Evolutionary conservation across 2,329 filamentous ascomycete genomes (phyloP), one percentile per base, ranked within the genome.

Genomic region (Hymenoscyphus linearis): DNA sequence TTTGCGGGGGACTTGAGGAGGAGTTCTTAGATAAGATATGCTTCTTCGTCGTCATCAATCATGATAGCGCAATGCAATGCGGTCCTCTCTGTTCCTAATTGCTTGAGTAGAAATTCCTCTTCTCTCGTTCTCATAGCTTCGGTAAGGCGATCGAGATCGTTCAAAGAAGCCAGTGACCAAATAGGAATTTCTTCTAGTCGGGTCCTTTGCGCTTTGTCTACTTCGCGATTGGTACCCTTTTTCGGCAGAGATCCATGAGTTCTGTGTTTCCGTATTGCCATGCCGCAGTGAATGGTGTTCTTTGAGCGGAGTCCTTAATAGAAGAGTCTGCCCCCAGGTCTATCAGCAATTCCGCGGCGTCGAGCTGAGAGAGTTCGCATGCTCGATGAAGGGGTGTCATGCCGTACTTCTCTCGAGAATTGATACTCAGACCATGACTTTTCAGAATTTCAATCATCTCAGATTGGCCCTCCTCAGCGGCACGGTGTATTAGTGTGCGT

Each of bases 381-480:
- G 63, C 63, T 14, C 52, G 44, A 35, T 67, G 65, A 9, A 67
- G 35, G 16, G 64, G 64, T 6, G 62, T 64, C 65, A 67, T 65
- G 18, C 60, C 62, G 44, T 57, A 53, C 4, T 55, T 35, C 52
- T 65, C 64, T 14, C 31, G 54, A 35, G 50, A 14, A 44, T 63
- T 60, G 1, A 61, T 22, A 2, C 34, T 10, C 22, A 56, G 18
- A 13, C 14, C 16, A 22, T 54, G 57, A 7, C 34, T 37, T 14
- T 58, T 35, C 12, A 67, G 37, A 14, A 59, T 10, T 16, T 57
- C n/a, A 4, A 67, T 52, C 6, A 64, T 58, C 2, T 52, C 16
- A 3, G 37, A 12, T 9, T 62, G 47, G 0, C 59, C 59, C 13
- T 52, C 36, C 44, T 62, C 62, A 4, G 63, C 57, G 25, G 65